A percentile compares a stretch with the other conserved stretches of the same genome.
Conservation (phyloP, 2,329 filamentous ascomycete genomes). For the Gyromitra esculenta region DNA sequence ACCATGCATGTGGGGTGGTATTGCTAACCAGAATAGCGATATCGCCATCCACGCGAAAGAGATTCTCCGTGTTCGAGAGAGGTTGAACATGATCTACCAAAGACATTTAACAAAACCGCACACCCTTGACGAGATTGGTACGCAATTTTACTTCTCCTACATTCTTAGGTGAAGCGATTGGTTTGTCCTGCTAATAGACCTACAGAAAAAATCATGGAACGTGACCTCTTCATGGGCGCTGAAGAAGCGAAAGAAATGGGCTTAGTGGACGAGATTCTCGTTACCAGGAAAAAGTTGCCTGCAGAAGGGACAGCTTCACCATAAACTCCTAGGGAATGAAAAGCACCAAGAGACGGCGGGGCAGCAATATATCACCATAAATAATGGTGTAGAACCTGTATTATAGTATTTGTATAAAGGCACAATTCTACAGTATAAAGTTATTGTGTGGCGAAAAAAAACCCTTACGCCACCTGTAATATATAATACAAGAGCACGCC, state of each 20-base stretch:
- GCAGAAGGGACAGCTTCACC: slow-evolving; percentile 25
- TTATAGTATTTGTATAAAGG: slow-evolving; percentile 39
- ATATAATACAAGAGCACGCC: slow-evolving; percentile 25
- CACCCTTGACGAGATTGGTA: slow-evolving; percentile 76
- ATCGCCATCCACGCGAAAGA: slow-evolving; percentile 98
- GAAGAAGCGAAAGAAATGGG: slow-evolving; percentile 88
- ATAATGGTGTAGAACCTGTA: slow-evolving; percentile 42
- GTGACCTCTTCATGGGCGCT: slow-evolving; percentile 92
- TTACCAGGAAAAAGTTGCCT: slow-evolving; percentile 64
- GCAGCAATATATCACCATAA: slow-evolving; percentile 11
- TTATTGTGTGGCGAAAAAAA: neutral
- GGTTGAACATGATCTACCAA: slow-evolving; percentile 90
- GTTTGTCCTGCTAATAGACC: slow-evolving; percentile 15
- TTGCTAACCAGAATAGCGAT: slow-evolving; percentile 64
- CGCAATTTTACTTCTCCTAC: neutral
- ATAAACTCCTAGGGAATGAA: neutral
- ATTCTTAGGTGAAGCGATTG: neutral
- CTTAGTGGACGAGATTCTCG: slow-evolving; percentile 88
- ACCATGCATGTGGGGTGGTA: neutral
- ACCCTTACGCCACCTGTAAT: neutral
- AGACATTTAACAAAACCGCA: slow-evolving; percentile 82
- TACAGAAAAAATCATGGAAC: slow-evolving; percentile 87
- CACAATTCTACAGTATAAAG: slow-evolving; percentile 13
- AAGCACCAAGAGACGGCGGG: neutral
- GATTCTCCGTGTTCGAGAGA: slow-evolving; percentile 84